Evolutionary conservation across 2,329 filamentous ascomycete species (phyloP).

Genomic region (Fusarium sp.): DNA sequence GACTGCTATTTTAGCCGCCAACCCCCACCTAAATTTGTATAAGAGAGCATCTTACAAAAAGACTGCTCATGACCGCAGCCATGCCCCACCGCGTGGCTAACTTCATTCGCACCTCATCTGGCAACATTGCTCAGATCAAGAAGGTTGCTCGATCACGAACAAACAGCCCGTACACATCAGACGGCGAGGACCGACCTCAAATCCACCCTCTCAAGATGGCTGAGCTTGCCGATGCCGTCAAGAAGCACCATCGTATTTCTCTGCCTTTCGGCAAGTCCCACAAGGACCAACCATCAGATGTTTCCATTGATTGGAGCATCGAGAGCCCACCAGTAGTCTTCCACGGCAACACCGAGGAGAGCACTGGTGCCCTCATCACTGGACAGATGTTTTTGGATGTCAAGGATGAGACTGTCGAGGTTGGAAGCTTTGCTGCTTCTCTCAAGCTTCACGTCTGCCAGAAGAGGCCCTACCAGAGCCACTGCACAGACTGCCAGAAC

Average conservation of each 20-base stretch:
- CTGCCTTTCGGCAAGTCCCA: slow-evolving; percentile 59
- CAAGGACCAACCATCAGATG: slow-evolving; percentile 58
- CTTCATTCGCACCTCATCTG: slow-evolving; percentile 69
- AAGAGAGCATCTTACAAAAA: slow-evolving; percentile 33
- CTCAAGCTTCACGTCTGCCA: slow-evolving; percentile 78
- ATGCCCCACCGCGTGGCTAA: slow-evolving; percentile 71
- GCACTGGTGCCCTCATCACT: slow-evolving; percentile 86
- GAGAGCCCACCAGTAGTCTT: slow-evolving; percentile 91
- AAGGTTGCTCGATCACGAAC: slow-evolving; percentile 52
- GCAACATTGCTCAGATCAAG: slow-evolving; percentile 65
- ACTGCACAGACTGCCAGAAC: slow-evolving; percentile 81
- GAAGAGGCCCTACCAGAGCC: slow-evolving; percentile 82
- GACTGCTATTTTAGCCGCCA: slow-evolving; percentile 36
- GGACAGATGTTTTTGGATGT: slow-evolving; percentile 83
- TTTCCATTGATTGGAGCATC: slow-evolving; percentile 69
- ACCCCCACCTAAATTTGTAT: slow-evolving; percentile 29
- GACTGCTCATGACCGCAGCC: slow-evolving; percentile 43
- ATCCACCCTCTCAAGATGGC: slow-evolving; percentile 53
- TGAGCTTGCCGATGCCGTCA: slow-evolving; percentile 54
- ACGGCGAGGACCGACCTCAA: slow-evolving; percentile 52
- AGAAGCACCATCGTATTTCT: slow-evolving; percentile 59
- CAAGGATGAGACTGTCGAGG: slow-evolving; percentile 72
- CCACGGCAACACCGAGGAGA: slow-evolving; percentile 79
- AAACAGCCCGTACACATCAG: slow-evolving; percentile 53
- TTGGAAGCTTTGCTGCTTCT: slow-evolving; percentile 79